Conservation (phyloP, 2,329 filamentous ascomycete species). For the Paracoccidioides lutzii region DNA sequence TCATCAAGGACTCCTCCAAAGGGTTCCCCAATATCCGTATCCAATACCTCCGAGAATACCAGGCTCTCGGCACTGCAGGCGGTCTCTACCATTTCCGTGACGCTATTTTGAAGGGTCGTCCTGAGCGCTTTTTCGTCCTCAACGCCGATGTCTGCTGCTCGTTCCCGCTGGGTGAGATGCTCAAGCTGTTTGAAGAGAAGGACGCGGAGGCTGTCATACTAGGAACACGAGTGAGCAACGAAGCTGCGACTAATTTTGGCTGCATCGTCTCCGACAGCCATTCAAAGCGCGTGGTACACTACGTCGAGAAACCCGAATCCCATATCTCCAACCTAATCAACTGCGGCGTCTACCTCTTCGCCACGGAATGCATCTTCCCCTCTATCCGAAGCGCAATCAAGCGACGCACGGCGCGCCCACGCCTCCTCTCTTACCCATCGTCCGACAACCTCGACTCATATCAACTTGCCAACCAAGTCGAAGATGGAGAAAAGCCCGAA, state of each 20-base stretch:
- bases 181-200: conserved; percentile 83
- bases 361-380: conserved; percentile 90
- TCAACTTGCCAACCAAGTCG: conserved; percentile 53
- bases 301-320: conserved; percentile 97
- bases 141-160: conserved; percentile 99
- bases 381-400: conserved; percentile 91
- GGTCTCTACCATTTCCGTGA: conserved; percentile 99
- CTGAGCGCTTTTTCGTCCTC: conserved; percentile 90
- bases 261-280: conserved; percentile 93
- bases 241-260: conserved; percentile 89
- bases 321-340: conserved; percentile 98
- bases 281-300: conserved; percentile 90
- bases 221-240: conserved; percentile 79
- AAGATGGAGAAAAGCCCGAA: conserved; percentile 63
- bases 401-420: conserved; percentile 79
- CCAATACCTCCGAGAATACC: conserved; percentile 94
- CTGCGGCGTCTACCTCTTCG: conserved; percentile 96
- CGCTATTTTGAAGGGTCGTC: conserved; percentile 89
- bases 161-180: conserved; percentile 92
- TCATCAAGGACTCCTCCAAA: conserved; percentile 79
- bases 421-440: conserved; percentile 87
- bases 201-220: conserved; percentile 94
- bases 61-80: conserved; percentile 87
- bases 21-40: conserved; percentile 81
- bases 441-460: conserved; percentile 78